Evolutionary conservation across 305 asterid species (phyloP).

Genomic region (Solanum aculeatissimum): DNA sequence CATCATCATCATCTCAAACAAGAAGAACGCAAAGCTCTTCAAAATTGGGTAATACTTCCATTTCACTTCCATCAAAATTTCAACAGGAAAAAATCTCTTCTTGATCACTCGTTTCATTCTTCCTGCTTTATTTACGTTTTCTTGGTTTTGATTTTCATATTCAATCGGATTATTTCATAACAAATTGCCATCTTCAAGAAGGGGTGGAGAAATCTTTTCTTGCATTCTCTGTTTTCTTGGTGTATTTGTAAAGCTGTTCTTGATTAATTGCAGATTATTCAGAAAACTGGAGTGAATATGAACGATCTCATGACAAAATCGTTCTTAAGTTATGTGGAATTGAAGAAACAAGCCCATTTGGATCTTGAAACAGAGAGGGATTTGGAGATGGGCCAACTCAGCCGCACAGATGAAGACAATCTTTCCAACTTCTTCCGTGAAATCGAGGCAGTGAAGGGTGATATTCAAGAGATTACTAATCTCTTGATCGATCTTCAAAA

Average conservation of each 20-base stretch:
- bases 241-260: background rate
- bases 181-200: background rate
- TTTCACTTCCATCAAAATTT: background rate
- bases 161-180: background rate
- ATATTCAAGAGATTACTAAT: slow-evolving; percentile 48
- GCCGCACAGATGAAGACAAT: slow-evolving; percentile 22
- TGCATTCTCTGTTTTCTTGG: background rate
- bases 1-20: background rate
- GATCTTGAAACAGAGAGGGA: slow-evolving; percentile 40
- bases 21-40: background rate
- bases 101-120: background rate
- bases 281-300: slow-evolving; percentile 30
- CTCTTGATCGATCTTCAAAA: slow-evolving; percentile 61
- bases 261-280: background rate
- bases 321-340: slow-evolving; percentile 55
- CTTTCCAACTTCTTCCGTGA: slow-evolving; percentile 52
- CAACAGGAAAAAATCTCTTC: background rate
- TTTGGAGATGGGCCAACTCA: slow-evolving; percentile 39
- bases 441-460: slow-evolving; percentile 37
- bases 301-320: slow-evolving; percentile 85
- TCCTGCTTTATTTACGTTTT: background rate
- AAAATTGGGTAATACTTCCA: background rate
- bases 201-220: background rate
- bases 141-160: background rate
- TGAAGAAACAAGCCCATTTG: slow-evolving; percentile 57